Conservation (phyloP, 805 yeast species). For the Sungouiella blattae region DNA sequence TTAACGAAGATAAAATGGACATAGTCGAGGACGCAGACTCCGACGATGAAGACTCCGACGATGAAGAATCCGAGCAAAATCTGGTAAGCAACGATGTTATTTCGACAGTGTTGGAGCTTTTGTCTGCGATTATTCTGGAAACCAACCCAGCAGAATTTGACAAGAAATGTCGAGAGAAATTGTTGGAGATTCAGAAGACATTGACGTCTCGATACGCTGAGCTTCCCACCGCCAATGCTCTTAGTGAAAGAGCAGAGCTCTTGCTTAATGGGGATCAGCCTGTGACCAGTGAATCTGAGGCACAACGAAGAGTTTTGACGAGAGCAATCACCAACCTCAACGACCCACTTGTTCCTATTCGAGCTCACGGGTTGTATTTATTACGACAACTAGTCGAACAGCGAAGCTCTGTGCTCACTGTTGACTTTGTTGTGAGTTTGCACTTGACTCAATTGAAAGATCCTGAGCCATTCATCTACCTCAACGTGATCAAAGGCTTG, state of each 20-base stretch:
- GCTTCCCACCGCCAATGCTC: conserved; percentile 14
- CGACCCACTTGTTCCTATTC: conserved; percentile 77
- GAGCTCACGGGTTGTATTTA: conserved; percentile 78
- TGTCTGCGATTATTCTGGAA: conserved; percentile 36
- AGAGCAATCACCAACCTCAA: conserved; percentile 65
- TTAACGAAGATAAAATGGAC: too few relatives aligned
- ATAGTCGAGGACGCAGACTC: conserved; percentile 7
- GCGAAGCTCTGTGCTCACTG: conserved; percentile 47
- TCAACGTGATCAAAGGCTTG: conserved; percentile 80
- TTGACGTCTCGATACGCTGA: conserved; percentile 11
- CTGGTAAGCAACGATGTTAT: conserved; percentile 16
- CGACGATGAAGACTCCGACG: conserved; percentile 19
- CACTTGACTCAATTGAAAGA: conserved; percentile 67
- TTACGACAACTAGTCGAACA: conserved; percentile 52
- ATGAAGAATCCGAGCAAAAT: conserved; percentile 15
- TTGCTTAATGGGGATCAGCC: conserved; percentile 26
- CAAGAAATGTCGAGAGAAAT: conserved; percentile 23
- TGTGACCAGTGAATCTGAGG: conserved; percentile 18
- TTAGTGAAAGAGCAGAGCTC: conserved; percentile 26
- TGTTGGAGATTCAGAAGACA: conserved; percentile 25
- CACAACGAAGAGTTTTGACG: conserved; percentile 42
- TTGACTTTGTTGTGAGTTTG: conserved; percentile 55
- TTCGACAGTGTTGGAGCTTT: conserved; percentile 31
- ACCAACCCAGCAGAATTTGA: conserved; percentile 22
- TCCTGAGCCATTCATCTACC: conserved; percentile 80